These are phyloP conservation scores for Beauveria sp. DNA, from an alignment of 2,329 filamentous ascomycete species.

Conservation along the genomic window DNA sequence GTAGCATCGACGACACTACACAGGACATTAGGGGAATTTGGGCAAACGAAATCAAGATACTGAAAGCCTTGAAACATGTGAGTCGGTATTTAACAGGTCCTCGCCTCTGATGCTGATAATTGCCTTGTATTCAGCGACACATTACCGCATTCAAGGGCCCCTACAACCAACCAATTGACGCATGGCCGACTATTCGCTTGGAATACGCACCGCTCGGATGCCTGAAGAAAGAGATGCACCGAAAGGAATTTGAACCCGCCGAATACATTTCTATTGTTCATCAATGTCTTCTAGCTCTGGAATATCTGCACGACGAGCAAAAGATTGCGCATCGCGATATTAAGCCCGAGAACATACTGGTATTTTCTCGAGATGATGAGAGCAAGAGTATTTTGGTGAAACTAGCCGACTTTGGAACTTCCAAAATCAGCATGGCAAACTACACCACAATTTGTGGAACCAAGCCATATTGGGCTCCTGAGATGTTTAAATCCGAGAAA, in stretches of 20 bases:
- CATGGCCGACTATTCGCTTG: not conserved
- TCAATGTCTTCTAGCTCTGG: not conserved
- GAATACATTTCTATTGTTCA: not conserved
- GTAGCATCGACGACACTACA: not conserved
- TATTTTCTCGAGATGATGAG: not conserved
- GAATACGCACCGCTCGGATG: not conserved
- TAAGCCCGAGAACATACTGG: not conserved
- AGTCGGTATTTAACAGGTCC: not conserved
- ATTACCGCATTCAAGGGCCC: not conserved
- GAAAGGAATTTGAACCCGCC: too few species aligned
- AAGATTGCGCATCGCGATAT: not conserved
- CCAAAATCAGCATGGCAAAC: not conserved
- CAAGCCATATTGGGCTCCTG: not conserved
- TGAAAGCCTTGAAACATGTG: not conserved
- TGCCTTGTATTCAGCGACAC: not conserved
- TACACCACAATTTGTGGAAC: not conserved
- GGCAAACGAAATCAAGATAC: not conserved
- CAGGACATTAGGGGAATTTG: too few species aligned
- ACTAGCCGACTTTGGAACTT: not conserved
- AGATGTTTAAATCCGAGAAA: not conserved
- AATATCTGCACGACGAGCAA: not conserved
- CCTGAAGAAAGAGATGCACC: not conserved
- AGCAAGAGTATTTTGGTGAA: not conserved
- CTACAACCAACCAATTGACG: accelerated
- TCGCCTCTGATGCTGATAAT: not conserved